Conservation (phyloP, 345 rosid species). For the Camelina neglecta region DNA sequence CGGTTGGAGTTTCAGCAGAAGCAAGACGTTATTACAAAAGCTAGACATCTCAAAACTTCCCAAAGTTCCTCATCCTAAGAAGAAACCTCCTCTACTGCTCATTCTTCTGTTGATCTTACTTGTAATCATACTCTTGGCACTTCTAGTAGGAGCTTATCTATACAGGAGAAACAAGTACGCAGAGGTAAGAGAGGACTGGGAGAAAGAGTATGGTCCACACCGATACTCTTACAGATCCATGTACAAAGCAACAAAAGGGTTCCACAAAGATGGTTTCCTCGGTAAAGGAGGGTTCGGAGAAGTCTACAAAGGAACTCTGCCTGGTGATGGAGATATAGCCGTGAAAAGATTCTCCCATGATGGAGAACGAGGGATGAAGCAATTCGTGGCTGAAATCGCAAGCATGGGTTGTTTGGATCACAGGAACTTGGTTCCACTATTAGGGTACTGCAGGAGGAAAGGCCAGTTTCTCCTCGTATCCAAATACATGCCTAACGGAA, state of each 20-base stretch:
- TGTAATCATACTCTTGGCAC: conserved; percentile 22
- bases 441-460: conserved; percentile 55
- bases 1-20: conserved; percentile 74
- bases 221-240: conserved; percentile 60
- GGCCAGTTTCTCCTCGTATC: conserved; percentile 57
- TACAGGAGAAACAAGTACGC: conserved; percentile 55
- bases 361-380: conserved; percentile 57
- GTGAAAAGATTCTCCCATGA: conserved; percentile 60
- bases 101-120: conserved; percentile 38
- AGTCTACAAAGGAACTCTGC: conserved; percentile 63
- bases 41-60: conserved; percentile 62
- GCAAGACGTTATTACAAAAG: conserved; percentile 47
- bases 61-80: conserved; percentile 42
- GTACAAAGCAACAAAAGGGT: conserved; percentile 64
- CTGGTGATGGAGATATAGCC: conserved; percentile 49
- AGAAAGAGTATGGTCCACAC: conserved; percentile 60
- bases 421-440: conserved; percentile 54
- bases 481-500: conserved; percentile 61
- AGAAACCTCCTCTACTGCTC: conserved; percentile 11
- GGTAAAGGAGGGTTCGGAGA: conserved; percentile 68
- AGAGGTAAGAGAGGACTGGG: conserved; percentile 70
- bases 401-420: conserved; percentile 56
- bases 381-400: conserved; percentile 53
- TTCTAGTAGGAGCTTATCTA: conserved; percentile 34
- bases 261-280: conserved; percentile 50